Base-by-base conservation (phyloP, 1,284 basidiomycete species). In the Athelia sp. region DNA sequence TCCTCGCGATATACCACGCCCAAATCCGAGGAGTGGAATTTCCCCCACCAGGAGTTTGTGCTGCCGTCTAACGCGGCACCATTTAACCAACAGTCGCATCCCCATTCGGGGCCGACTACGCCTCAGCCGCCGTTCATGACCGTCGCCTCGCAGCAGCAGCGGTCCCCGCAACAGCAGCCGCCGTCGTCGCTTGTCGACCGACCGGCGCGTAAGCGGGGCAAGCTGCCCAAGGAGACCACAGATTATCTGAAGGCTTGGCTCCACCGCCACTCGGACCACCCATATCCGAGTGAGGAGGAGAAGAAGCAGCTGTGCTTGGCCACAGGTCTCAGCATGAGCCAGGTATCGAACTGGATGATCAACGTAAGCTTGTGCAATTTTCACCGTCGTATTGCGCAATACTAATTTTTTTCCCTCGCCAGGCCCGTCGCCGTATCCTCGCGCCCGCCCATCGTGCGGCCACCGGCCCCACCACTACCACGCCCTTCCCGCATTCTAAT, bases 291-390 rank as follows among this genome's bases (percentile, higher is more conserved):
- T 54, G 90, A 94, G 63, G 89, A 93, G 57, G 91, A 94, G 74
- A 94, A 94, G 71, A 90, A 92, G 60, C 83, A 87, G 61, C 71
- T 94, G 52, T 93, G 91, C 68, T 80, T 86, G 59, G 84, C 86
- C 45, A 94, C 90, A 0, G 88, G 88, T 14, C 71, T 94, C 54
- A 89, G 82, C 65, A 92, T 93, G 83, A 85, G 79, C 65, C 90
- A 93, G 67, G 89, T 93, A 1, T 88, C 85, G 50, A 92, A 92
- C 64, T 92, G 89, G 89, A 92, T 92, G 86, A 92, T 92, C 61
- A 91, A 92, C 58, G 89, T 90, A 50, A 58, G 87, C 76, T 19
- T 19, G 45, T 52, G 52, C 54, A n/a, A 36, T 52, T 54, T 38
- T 48, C 60, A 45, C 49, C 53, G 48, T 24, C 50, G 50, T 48